Percentiles rank a stretch among this genome's conserved stretches.
phyloP scores from a whole-genome alignment of 139 green algal genomes.

The Chlamydomonas applanata region DNA sequence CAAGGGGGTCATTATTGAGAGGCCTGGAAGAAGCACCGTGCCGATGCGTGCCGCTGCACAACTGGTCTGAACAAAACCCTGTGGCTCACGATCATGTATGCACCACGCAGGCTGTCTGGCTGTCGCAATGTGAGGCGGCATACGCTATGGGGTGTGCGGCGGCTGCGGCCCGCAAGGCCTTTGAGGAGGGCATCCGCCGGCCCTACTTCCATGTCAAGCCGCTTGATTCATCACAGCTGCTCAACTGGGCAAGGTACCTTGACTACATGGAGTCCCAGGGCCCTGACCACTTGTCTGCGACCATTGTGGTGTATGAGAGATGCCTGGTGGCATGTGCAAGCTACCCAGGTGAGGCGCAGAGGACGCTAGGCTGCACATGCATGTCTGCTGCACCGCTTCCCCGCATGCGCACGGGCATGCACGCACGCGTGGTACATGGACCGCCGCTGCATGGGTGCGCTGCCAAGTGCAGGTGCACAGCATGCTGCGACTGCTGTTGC shows the following conservation, averaged over 20 bases:
- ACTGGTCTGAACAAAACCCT: no score
- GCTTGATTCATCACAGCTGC: conserved; percentile 51
- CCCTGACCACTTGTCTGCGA: conserved; percentile 34
- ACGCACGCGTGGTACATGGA: conserved; percentile 4
- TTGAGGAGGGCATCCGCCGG: conserved; percentile 69
- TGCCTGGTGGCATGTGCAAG: conserved; percentile 80
- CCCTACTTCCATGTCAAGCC: conserved; percentile 88
- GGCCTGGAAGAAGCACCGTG: no score
- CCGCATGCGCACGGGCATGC: conserved; percentile 3
- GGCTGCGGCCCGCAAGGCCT: conserved; percentile 39
- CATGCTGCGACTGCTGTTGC: neutral
- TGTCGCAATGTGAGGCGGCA: neutral
- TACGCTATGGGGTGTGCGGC: neutral
- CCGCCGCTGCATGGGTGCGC: neutral
- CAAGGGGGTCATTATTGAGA: no score
- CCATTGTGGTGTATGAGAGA: conserved; percentile 74
- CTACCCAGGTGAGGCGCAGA: conserved; percentile 64
- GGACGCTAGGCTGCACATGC: neutral
- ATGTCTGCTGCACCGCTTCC: neutral
- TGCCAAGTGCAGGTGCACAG: neutral
- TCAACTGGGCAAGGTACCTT: conserved; percentile 79
- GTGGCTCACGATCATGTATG: no score
- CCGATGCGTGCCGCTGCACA: no score
- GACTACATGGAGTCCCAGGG: conserved; percentile 57
- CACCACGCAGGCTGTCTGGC: conserved; percentile 14